Conservation (phyloP, 2,329 filamentous ascomycete genomes). For the Aspergillus japonicus region DNA sequence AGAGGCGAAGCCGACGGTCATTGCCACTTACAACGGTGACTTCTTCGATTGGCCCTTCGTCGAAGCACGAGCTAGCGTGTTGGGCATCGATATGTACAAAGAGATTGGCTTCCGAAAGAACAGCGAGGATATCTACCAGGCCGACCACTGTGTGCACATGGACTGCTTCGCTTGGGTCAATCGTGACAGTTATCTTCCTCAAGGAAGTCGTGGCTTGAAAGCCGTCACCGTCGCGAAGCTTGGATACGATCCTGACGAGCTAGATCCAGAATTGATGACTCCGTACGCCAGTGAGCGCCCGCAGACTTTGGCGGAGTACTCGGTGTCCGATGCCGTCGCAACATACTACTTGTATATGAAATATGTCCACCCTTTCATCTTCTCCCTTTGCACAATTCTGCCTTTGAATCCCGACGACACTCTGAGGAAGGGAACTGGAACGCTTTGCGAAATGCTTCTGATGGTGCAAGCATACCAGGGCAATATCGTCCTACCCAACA, state of each 20-base stretch:
- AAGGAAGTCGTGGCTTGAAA: conserved; percentile 94
- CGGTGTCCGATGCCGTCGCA: conserved; percentile 96
- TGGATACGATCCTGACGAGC: conserved; percentile 95
- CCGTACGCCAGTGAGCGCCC: conserved; percentile 82
- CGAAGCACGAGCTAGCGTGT: conserved; percentile 85
- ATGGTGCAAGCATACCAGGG: conserved; percentile 98
- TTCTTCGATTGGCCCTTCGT: conserved; percentile 99
- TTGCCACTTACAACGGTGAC: conserved; percentile 99
- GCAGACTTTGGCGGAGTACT: conserved; percentile 94
- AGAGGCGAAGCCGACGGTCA: conserved; percentile 89
- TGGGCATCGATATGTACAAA: conserved; percentile 98
- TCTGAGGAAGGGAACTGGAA: conserved; percentile 91
- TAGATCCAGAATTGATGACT: conserved; percentile 97
- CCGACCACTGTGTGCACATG: conserved; percentile 95
- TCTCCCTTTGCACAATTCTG: conserved; percentile 95
- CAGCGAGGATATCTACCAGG: conserved; percentile 93
- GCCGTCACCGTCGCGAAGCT: conserved; percentile 97
- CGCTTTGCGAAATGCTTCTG: conserved; percentile 97
- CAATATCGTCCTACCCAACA: conserved; percentile 91
- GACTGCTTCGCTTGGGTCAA: conserved; percentile 99
- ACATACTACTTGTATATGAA: conserved; percentile 99
- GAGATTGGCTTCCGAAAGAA: conserved; percentile 98
- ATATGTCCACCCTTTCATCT: conserved; percentile 99
- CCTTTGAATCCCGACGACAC: conserved; percentile 91
- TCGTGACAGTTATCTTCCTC: conserved; percentile 94